phyloP scores from a whole-genome alignment of 2,329 filamentous ascomycete genomes.

The Colletotrichum simmondsii region DNA sequence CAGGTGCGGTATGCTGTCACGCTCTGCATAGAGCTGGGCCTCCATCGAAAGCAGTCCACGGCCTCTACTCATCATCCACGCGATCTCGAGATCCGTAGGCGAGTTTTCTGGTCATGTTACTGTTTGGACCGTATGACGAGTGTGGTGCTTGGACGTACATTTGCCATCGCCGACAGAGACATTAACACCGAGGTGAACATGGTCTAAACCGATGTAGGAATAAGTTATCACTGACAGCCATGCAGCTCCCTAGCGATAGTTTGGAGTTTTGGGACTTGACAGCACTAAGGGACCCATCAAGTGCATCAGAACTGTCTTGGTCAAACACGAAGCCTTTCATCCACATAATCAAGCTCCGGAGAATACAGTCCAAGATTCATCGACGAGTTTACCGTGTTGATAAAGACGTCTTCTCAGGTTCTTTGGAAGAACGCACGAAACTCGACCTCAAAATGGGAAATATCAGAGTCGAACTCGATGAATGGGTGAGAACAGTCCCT shows the following conservation, averaged over 20 bases:
- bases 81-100: conserved; percentile 41
- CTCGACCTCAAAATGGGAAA: conserved; percentile 36
- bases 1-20: conserved; percentile 45
- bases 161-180: conserved; percentile 47
- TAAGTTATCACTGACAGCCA: background rate
- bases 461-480: conserved; percentile 37
- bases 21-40: conserved; percentile 44
- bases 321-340: conserved; percentile 41
- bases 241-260: conserved; percentile 38
- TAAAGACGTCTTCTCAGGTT: conserved; percentile 32
- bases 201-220: no score
- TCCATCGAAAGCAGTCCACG: conserved; percentile 39
- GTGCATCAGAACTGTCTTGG: conserved; percentile 14
- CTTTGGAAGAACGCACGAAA: conserved; percentile 3
- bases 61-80: conserved; percentile 6
- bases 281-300: conserved; percentile 5
- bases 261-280: conserved; percentile 38
- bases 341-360: conserved; percentile 40
- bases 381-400: conserved; percentile 38
- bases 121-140: conserved; percentile 47
- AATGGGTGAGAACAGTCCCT: conserved; percentile 36
- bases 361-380: conserved; percentile 38
- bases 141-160: conserved; percentile 45
- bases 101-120: conserved; percentile 48
- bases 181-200: conserved; percentile 45